Percentiles rank a stretch among this genome's conserved stretches.
Conservation (phyloP, 352 stramenopile species). For the Albugo laibachii region DNA sequence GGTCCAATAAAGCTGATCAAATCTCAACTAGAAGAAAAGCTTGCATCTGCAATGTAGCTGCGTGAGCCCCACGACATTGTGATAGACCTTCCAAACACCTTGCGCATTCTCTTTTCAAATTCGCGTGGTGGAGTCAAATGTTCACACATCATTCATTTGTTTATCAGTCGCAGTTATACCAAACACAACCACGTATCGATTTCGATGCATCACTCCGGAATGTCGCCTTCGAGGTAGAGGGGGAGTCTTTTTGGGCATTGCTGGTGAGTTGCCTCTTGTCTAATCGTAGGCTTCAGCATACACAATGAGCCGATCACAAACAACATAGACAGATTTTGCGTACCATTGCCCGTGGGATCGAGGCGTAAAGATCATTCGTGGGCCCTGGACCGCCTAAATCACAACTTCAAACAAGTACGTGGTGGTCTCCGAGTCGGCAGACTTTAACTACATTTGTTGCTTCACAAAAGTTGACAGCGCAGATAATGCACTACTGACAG, state of each 20-base stretch:
- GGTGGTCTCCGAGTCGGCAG: conserved; percentile 31
- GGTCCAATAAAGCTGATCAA: too few species aligned
- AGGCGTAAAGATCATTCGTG: conserved; percentile 83
- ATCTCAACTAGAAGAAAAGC: too few species aligned
- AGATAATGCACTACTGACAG: too few species aligned
- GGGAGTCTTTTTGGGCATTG: conserved; percentile 27
- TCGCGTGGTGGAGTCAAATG: conserved; percentile 86
- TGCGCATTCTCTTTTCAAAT: conserved; percentile 82
- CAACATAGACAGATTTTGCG: background rate
- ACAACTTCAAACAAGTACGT: conserved; percentile 78
- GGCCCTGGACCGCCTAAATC: conserved; percentile 82
- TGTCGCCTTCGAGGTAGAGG: conserved; percentile 71
- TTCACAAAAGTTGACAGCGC: too few species aligned
- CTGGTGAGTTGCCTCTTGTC: conserved; percentile 29
- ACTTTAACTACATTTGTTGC: too few species aligned
- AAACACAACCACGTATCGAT: conserved; percentile 85
- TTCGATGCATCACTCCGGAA: conserved; percentile 44
- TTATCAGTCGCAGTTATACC: conserved; percentile 85
- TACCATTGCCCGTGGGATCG: conserved; percentile 28
- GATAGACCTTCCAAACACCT: conserved; percentile 77
- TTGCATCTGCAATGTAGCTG: conserved; percentile 66
- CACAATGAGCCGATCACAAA: background rate
- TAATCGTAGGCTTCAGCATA: conserved; percentile 28
- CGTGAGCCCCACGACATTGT: conserved; percentile 83
- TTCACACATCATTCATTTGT: conserved; percentile 92